Evolutionary conservation across 768 basidiomycete species (phyloP), one percentile per base, ranked within the genome.

Genomic region (Hypsizygus marmoreus): DNA sequence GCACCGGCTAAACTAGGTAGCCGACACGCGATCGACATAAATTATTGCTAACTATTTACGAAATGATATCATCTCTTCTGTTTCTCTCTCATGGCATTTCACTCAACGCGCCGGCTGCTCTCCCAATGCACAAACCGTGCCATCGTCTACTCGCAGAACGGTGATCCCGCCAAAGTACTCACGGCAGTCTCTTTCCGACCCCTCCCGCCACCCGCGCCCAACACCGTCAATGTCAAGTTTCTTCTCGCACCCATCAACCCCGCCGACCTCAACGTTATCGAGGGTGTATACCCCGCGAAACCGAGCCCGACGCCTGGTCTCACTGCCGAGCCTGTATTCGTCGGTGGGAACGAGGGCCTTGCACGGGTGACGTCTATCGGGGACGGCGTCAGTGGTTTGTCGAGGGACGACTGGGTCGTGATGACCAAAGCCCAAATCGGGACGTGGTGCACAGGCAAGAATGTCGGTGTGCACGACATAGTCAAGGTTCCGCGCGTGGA

Each of bases 291-390:
- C 57, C 91, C 91, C 0, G 60, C 77, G 7, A 82, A 79, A 49
- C 86, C 88, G 0, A 59, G 53, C 6, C 67, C 63, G n/a, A n/a
- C n/a, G n/a, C n/a, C n/a, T n/a, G n/a, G n/a, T n/a, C n/a, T n/a
- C 42, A 47, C 55, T 8, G 64, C 59, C 1, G 39, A 68, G 12
- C 62, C 74, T 6, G 67, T 82, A 5, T 86, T 74, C 52, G 71
- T 91, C 4, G 84, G 74, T 22, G 91, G 90, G 6, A 90, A 90
- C 50, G 90, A 92, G 60, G 90, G 87, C 2, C 61, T 90, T 2
- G 90, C 81, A 2, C 71, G 79, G 50, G 79, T 93, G 9, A 68
- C 73, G 6, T 77, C 78, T 5, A 71, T 88, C 0, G 88, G 88
- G 3, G 58, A 67, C 3, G 80, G 72, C 20, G 80, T 86, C 11